Evolutionary conservation across 495 filamentous ascomycete species (phyloP).

Genomic region (Penicillium tannophilum): DNA sequence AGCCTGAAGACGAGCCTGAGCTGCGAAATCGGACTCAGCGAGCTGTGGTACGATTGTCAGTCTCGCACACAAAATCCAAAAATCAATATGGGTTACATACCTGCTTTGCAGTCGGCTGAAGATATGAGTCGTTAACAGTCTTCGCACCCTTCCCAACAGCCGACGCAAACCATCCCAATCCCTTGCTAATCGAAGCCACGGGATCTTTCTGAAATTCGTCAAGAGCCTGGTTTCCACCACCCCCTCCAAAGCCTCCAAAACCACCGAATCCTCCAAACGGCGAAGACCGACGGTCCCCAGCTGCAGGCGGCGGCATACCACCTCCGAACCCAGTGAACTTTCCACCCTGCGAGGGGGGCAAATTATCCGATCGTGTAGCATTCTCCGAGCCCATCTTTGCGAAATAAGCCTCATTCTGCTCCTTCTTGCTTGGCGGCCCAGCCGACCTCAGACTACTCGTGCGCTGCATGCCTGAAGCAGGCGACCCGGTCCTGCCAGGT

Average conservation of each 20-base stretch:
- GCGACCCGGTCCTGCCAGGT: slow-evolving; percentile 29
- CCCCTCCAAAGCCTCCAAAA: slow-evolving; percentile 22
- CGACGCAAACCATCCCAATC: slow-evolving; percentile 90
- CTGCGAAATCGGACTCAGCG: slow-evolving; percentile 83
- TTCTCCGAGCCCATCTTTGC: slow-evolving; percentile 80
- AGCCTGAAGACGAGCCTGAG: slow-evolving; percentile 75
- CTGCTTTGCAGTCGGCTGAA: slow-evolving; percentile 88
- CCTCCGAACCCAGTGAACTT: slow-evolving; percentile 92
- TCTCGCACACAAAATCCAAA: not conserved
- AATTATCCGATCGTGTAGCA: slow-evolving; percentile 65
- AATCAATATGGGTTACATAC: slow-evolving; percentile 45
- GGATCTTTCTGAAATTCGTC: slow-evolving; percentile 92
- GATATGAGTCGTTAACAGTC: slow-evolving; percentile 82
- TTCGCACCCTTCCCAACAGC: slow-evolving; percentile 87
- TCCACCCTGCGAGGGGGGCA: slow-evolving; percentile 87
- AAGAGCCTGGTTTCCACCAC: slow-evolving; percentile 57
- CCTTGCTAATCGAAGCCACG: slow-evolving; percentile 82
- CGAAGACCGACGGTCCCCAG: slow-evolving; percentile 26
- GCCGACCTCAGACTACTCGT: slow-evolving; percentile 24
- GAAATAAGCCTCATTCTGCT: slow-evolving; percentile 86
- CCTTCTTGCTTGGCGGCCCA: slow-evolving; percentile 49
- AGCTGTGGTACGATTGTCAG: slow-evolving; percentile 40
- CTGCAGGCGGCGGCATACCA: slow-evolving; percentile 49
- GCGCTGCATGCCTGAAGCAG: slow-evolving; percentile 28
- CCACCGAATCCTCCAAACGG: slow-evolving; percentile 32